A percentile compares a stretch with the other conserved stretches of the same genome.
phyloP scores from a whole-genome alignment of 2,329 filamentous ascomycete genomes.

The Aspergillus pseudoviridinutans region DNA sequence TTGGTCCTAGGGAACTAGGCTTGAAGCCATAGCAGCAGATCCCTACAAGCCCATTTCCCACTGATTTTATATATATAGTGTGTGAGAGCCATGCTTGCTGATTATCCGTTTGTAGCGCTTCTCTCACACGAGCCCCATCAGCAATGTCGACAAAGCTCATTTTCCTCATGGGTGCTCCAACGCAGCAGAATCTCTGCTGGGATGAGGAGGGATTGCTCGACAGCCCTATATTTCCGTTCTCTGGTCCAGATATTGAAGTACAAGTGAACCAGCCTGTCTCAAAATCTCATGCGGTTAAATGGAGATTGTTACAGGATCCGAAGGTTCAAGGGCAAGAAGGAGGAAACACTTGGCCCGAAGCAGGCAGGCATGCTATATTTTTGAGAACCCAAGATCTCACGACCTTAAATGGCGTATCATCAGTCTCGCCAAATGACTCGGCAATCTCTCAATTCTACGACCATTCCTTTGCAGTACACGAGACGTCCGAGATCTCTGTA shows the following conservation, averaged over 20 bases:
- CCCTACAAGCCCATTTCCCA: background rate
- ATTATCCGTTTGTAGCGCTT: conserved; percentile 2
- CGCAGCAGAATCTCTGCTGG: conserved; percentile 53
- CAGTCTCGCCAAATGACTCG: conserved; percentile 25
- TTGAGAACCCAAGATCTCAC: conserved; percentile 28
- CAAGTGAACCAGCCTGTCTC: conserved; percentile 5
- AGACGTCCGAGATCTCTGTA: conserved; percentile 42
- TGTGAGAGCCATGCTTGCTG: background rate
- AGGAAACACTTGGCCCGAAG: background rate
- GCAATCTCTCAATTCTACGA: conserved; percentile 67
- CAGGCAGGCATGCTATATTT: conserved; percentile 21
- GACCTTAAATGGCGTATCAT: conserved; percentile 7
- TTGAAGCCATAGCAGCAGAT: background rate
- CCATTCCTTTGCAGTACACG: conserved; percentile 69
- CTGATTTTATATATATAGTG: background rate
- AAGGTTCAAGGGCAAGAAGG: conserved; percentile 7
- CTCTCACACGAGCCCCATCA: background rate
- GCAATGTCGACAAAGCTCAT: conserved; percentile 37
- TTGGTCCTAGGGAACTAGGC: background rate
- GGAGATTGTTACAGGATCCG: conserved; percentile 26
- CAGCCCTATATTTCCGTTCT: conserved; percentile 39
- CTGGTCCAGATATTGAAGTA: conserved; percentile 6
- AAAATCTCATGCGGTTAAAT: conserved; percentile 20
- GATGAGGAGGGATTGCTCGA: conserved; percentile 48
- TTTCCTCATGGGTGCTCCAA: conserved; percentile 61